These are phyloP conservation scores for Suillus bovinus DNA, from an alignment of 768 basidiomycete species.

Conservation along the genomic window DNA sequence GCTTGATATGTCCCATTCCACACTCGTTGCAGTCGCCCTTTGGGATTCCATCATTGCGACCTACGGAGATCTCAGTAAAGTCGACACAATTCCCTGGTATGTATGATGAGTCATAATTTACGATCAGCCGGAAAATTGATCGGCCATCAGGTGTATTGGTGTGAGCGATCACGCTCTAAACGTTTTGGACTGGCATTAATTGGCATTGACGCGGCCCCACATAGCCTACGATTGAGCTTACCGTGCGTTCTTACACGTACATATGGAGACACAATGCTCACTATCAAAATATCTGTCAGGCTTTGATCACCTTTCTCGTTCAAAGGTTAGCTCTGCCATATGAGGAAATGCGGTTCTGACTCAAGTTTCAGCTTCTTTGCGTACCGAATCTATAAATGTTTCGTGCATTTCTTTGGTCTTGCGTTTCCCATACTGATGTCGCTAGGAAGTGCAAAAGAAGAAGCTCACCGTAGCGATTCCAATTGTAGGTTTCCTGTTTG, in stretches of 20 bases:
- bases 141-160: conserved; percentile 23
- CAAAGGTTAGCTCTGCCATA: conserved; percentile 17
- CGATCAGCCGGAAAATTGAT: background rate
- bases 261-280: background rate
- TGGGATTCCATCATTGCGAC: conserved; percentile 25
- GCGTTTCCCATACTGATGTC: background rate
- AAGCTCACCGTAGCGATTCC: conserved; percentile 16
- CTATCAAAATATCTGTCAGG: conserved; percentile 14
- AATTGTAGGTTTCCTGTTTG: conserved; percentile 15
- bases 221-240: conserved; percentile 23
- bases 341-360: background rate
- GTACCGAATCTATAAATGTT: conserved; percentile 27
- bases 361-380: conserved; percentile 22
- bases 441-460: conserved; percentile 16
- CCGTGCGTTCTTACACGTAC: conserved; percentile 15
- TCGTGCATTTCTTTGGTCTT: background rate
- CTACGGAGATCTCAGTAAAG: conserved; percentile 18
- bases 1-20: conserved; percentile 27
- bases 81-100: conserved; percentile 25
- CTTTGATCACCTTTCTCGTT: conserved; percentile 25
- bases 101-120: background rate
- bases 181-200: background rate
- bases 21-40: conserved; percentile 20
- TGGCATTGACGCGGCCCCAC: background rate
- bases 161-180: conserved; percentile 14